These are phyloP conservation scores for Mycocentrospora acerina DNA, from an alignment of 2,329 filamentous ascomycete species.

Conservation along the genomic window DNA sequence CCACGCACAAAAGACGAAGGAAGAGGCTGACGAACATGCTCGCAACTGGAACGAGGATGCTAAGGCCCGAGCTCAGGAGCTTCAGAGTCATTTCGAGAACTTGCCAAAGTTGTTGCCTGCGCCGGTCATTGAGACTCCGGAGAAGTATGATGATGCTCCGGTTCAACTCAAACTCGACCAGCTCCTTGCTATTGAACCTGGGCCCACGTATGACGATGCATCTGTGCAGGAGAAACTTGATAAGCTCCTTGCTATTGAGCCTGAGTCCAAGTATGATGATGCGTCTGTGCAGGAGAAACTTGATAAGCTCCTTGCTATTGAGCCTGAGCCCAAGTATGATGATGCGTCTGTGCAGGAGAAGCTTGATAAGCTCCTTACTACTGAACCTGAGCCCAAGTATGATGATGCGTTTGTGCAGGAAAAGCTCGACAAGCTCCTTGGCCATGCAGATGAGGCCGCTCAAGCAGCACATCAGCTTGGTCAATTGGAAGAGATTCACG, in stretches of 20 bases:
- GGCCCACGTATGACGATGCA: constrained; percentile 54
- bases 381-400: constrained; percentile 17
- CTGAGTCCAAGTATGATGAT: constrained; percentile 40
- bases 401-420: constrained; percentile 59
- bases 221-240: constrained; percentile 59
- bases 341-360: constrained; percentile 61
- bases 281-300: constrained; percentile 58
- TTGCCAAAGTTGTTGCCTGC: constrained; percentile 50
- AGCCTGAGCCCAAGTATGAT: constrained; percentile 49
- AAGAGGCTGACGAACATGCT: constrained; percentile 47
- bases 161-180: constrained; percentile 57
- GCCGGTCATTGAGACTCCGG: constrained; percentile 17
- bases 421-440: constrained; percentile 57
- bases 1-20: constrained; percentile 67
- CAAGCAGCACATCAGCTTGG: constrained; percentile 75
- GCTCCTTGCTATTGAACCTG: constrained; percentile 50
- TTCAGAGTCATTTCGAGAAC: constrained; percentile 44
- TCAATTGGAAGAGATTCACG: constrained; percentile 84
- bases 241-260: constrained; percentile 53
- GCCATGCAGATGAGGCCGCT: constrained; percentile 61
- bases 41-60: constrained; percentile 47
- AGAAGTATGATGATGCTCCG: constrained; percentile 54
- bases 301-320: constrained; percentile 54
- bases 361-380: constrained; percentile 57
- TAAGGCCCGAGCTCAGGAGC: constrained; percentile 45